phyloP scores from a whole-genome alignment of 106 monocot genomes.

The Dioscorea zingiberensis region DNA sequence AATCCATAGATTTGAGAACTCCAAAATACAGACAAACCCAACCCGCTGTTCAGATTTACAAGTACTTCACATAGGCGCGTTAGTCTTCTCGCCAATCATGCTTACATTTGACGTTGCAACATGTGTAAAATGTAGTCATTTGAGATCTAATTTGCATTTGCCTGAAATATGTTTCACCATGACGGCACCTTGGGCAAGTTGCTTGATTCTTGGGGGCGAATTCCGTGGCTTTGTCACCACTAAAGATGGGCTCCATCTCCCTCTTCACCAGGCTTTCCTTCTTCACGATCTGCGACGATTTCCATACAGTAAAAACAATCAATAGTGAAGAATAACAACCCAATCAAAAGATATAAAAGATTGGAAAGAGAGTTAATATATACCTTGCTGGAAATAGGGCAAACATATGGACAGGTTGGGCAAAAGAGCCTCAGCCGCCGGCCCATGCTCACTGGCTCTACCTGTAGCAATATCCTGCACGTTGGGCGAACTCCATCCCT shows the following conservation, averaged over 20 bases:
- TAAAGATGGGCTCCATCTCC: conserved; percentile 41
- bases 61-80: no score
- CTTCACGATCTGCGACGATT: conserved; percentile 30
- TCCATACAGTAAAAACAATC: neutral
- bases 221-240: conserved; percentile 21
- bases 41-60: no score
- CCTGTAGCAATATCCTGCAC: conserved; percentile 51
- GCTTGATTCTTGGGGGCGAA: conserved; percentile 24
- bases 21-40: no score
- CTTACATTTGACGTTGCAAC: conserved; percentile 35
- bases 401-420: conserved; percentile 59
- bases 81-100: neutral
- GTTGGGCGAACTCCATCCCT: conserved; percentile 10
- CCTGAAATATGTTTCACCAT: conserved; percentile 45
- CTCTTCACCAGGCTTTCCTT: conserved; percentile 27
- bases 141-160: conserved; percentile 59
- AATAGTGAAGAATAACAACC: neutral
- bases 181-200: conserved; percentile 42
- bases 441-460: conserved; percentile 28
- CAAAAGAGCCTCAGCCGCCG: conserved; percentile 32
- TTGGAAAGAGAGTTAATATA: neutral
- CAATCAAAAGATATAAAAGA: neutral
- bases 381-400: conserved; percentile 41
- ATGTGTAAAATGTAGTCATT: conserved; percentile 50
- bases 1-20: no score